Conservation (phyloP, 2,329 filamentous ascomycete genomes). For the Aspergillus pseudoterreus region DNA sequence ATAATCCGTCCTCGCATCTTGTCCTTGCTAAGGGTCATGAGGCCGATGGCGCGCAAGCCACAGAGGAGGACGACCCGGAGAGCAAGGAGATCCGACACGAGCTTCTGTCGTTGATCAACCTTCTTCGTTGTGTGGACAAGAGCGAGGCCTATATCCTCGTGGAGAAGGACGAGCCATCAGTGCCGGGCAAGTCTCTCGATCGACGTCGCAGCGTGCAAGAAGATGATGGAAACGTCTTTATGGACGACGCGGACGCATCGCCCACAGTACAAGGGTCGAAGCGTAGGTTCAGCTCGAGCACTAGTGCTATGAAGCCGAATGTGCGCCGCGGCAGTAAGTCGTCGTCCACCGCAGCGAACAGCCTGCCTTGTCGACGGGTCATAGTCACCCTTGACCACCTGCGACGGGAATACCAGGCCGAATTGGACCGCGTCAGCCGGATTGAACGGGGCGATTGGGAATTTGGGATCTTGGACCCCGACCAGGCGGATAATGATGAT, state of each 20-base stretch:
- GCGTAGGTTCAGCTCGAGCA: constrained; percentile 20
- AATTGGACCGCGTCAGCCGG: constrained; percentile 81
- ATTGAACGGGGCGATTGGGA: constrained; percentile 89
- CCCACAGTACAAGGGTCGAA: constrained; percentile 14
- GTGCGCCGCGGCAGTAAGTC: constrained; percentile 21
- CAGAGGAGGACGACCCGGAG: constrained; percentile 43
- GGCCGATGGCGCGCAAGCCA: constrained; percentile 24
- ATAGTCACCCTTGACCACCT: constrained; percentile 84
- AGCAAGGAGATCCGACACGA: constrained; percentile 60
- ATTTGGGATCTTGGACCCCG: constrained; percentile 49
- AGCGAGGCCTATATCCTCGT: constrained; percentile 73
- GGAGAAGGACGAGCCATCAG: constrained; percentile 38
- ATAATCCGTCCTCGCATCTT: constrained; percentile 31
- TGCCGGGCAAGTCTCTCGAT: constrained; percentile 32
- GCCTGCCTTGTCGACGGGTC: constrained; percentile 55
- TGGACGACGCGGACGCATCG: constrained; percentile 33
- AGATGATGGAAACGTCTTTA: constrained; percentile 35
- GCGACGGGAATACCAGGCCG: constrained; percentile 81
- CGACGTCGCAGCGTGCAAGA: constrained; percentile 43
- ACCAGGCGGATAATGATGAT: constrained; percentile 32
- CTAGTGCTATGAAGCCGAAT: constrained; percentile 16
- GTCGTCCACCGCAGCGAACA: constrained; percentile 12
- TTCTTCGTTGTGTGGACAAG: constrained; percentile 76
- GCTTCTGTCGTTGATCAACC: constrained; percentile 90
- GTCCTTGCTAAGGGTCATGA: constrained; percentile 35